Conservation (phyloP, 345 rosid genomes). For the Capsella bursapastoris region DNA sequence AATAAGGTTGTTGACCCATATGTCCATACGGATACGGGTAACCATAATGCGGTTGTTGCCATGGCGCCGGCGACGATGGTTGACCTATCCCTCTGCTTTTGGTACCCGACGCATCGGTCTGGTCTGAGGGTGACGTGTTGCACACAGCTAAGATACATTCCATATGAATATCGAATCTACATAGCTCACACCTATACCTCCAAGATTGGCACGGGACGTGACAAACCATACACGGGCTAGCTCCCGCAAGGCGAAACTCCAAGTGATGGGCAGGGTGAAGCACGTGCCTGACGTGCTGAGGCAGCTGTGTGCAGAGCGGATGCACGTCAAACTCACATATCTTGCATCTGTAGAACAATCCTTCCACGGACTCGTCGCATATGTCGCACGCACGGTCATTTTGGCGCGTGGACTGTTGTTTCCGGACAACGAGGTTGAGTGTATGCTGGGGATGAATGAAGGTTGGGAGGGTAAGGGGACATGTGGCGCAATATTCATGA, state of each 20-base stretch:
- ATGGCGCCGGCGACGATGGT: not conserved
- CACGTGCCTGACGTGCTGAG: slow-evolving; percentile 39
- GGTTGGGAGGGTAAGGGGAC: slow-evolving; percentile 43
- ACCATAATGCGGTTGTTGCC: slow-evolving; percentile 23
- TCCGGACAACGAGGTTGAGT: slow-evolving; percentile 39
- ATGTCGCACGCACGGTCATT: slow-evolving; percentile 42
- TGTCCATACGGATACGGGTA: slow-evolving; percentile 20
- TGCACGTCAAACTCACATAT: slow-evolving; percentile 52
- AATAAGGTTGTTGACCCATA: slow-evolving; percentile 27
- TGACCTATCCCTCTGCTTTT: slow-evolving; percentile 28
- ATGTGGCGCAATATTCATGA: slow-evolving; percentile 51
- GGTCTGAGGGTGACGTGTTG: slow-evolving; percentile 28
- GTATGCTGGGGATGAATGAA: slow-evolving; percentile 47
- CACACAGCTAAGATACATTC: slow-evolving; percentile 42
- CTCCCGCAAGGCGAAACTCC: slow-evolving; percentile 35
- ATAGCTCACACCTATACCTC: slow-evolving; percentile 50
- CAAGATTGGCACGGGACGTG: slow-evolving; percentile 39
- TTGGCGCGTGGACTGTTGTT: slow-evolving; percentile 35
- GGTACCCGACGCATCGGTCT: slow-evolving; percentile 1
- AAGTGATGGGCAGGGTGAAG: slow-evolving; percentile 46
- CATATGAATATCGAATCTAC: slow-evolving; percentile 48
- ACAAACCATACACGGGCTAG: slow-evolving; percentile 46
- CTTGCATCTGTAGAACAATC: slow-evolving; percentile 50
- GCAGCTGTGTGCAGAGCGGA: slow-evolving; percentile 47
- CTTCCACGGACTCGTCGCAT: slow-evolving; percentile 44